Evolutionary conservation across 2,329 filamentous ascomycete species (phyloP).

Genomic region (Botrytis elliptica): DNA sequence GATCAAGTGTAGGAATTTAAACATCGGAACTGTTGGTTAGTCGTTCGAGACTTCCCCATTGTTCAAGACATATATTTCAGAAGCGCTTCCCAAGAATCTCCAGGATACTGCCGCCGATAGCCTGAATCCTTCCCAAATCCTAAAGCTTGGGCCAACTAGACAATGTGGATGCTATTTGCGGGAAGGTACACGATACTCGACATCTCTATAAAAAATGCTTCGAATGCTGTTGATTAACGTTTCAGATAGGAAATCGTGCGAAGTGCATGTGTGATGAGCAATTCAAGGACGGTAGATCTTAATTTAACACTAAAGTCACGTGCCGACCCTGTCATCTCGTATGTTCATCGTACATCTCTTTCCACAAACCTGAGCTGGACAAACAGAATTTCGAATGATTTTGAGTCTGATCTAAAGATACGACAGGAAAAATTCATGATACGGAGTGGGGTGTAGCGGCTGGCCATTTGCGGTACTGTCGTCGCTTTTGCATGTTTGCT

Average conservation of each 20-base stretch:
- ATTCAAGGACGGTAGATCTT: neutral
- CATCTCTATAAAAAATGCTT: neutral
- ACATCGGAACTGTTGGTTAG: neutral
- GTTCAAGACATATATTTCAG: neutral
- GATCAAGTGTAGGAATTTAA: neutral
- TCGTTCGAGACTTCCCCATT: neutral
- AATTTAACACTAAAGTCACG: neutral
- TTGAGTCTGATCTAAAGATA: neutral
- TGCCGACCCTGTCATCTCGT: neutral
- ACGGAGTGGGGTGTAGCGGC: neutral
- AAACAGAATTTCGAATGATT: neutral
- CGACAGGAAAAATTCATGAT: neutral
- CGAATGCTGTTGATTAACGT: neutral
- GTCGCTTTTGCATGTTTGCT: neutral
- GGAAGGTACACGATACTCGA: neutral
- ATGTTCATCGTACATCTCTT: neutral
- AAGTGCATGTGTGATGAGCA: neutral
- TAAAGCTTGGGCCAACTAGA: neutral
- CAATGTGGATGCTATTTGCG: neutral
- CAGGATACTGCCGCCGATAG: neutral
- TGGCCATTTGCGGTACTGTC: neutral
- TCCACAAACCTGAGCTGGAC: neutral
- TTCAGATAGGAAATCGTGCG: neutral
- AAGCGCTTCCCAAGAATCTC: neutral
- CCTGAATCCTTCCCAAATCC: slow-evolving; percentile 1